Conservation (phyloP, 1,284 basidiomycete species). For the Paramarasmius palmivorus region DNA sequence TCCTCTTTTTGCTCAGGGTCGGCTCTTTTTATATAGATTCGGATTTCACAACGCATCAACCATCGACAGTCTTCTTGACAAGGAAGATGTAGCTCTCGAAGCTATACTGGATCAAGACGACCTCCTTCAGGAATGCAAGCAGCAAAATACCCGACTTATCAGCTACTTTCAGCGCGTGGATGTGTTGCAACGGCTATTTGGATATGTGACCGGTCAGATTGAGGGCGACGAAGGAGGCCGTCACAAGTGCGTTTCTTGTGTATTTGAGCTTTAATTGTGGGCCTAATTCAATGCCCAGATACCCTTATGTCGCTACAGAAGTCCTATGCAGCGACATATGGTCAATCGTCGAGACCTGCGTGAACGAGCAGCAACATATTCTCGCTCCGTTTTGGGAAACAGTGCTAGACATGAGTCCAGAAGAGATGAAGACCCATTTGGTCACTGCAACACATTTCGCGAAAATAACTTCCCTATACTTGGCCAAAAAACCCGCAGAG, state of each 20-base stretch:
- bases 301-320: slow-evolving; percentile 93
- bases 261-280: no score
- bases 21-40: slow-evolving; percentile 52
- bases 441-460: slow-evolving; percentile 82
- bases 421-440: slow-evolving; percentile 78
- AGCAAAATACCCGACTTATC: slow-evolving; percentile 87
- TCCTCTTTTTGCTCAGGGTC: background rate
- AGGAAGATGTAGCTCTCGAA: slow-evolving; percentile 83
- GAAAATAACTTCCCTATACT: slow-evolving; percentile 86
- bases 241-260: slow-evolving; percentile 77
- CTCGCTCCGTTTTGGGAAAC: slow-evolving; percentile 92
- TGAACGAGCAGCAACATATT: slow-evolving; percentile 71
- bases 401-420: slow-evolving; percentile 76
- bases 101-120: slow-evolving; percentile 94
- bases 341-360: slow-evolving; percentile 90
- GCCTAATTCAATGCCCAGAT: slow-evolving; percentile 58
- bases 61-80: slow-evolving; percentile 82
- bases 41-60: slow-evolving; percentile 82
- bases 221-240: slow-evolving; percentile 73
- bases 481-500: slow-evolving; percentile 89
- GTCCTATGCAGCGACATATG: slow-evolving; percentile 96
- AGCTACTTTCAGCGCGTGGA: slow-evolving; percentile 83
- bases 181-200: slow-evolving; percentile 77
- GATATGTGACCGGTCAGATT: slow-evolving; percentile 85
- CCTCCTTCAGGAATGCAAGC: slow-evolving; percentile 92